Base-by-base conservation (phyloP, 2,329 filamentous ascomycete genomes). In the Zymoseptoria pseudotritici region DNA sequence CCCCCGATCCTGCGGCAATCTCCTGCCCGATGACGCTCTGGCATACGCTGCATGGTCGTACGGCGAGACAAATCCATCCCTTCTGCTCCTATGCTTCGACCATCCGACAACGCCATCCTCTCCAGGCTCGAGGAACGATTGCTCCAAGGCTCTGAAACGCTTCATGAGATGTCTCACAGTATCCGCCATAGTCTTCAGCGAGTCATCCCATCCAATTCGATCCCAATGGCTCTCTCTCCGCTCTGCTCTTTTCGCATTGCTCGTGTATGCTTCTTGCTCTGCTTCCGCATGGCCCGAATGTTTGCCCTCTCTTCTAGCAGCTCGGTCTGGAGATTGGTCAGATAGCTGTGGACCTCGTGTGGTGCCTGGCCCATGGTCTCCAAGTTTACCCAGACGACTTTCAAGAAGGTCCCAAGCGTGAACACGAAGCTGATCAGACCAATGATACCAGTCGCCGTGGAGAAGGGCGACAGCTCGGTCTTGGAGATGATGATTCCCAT, bases 351-450 rank as follows among this genome's bases (percentile, higher is more conserved):
- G n/a, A 78, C 75, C 61, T 78, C 72, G 46, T 69, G 64, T 5
- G 71, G 67, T 1, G 75, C 76, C 54, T 72, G 68, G 46, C 63
- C 61, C 29, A 77, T 60, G 3, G 75, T 77, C n/a, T 67, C 60
- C 46, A 78, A 63, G 20, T 76, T 75, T 53, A 67, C 65, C 75
- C 74, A 78, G 56, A 77, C 70, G 7, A 78, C 74, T 54, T 72
- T 70, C 24, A 78, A 54, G 63, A 77, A 73, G 17, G 76, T 78
- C n/a, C 67, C 70, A 19, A 78, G 60, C 0, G 77, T 79, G 67
- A 78, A 77, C 31, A 73, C 73, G 52, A 78, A 78, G 46, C 71
- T 74, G 26, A 78, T 68, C 60, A 78, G 74, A 54, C 76, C 76
- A 29, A 77, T 74, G 31, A 74, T 66, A 31, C 65, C 72, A 22